These are phyloP conservation scores for Leptographium procerum DNA, from an alignment of 2,329 filamentous ascomycete genomes.

Conservation along the genomic window DNA sequence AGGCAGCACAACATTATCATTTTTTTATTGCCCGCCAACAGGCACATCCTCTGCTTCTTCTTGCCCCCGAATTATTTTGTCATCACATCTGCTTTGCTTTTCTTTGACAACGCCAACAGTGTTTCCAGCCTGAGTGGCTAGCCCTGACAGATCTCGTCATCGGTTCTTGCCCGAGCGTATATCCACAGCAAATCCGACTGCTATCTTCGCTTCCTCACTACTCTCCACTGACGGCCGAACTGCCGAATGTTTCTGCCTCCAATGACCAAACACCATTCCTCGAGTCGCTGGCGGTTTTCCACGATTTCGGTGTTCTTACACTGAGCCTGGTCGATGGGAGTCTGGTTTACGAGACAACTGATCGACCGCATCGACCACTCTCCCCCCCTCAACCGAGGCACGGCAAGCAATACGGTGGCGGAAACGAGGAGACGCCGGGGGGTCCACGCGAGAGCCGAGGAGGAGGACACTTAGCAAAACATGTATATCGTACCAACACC, in stretches of 20 bases:
- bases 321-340: constrained; percentile 1
- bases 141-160: not conserved
- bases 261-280: constrained; percentile 1
- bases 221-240: not conserved
- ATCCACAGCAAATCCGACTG: not conserved
- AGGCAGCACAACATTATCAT: not conserved
- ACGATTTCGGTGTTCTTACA: not conserved
- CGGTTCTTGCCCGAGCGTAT: not conserved
- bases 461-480: not conserved
- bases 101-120: not conserved
- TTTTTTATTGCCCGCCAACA: not conserved
- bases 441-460: not conserved
- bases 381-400: not conserved
- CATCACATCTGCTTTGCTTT: too few relatives aligned
- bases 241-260: not conserved
- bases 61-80: not conserved
- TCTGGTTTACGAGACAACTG: not conserved
- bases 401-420: not conserved
- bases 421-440: not conserved
- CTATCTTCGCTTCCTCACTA: not conserved
- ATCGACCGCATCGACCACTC: not conserved
- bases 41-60: not conserved
- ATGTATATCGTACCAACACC: constrained; percentile 8
- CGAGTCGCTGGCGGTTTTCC: constrained; percentile 1
- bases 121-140: not conserved